These are phyloP conservation scores for Talaromyces sp. DNA, from an alignment of 2,329 filamentous ascomycete species.

Conservation along the genomic window DNA sequence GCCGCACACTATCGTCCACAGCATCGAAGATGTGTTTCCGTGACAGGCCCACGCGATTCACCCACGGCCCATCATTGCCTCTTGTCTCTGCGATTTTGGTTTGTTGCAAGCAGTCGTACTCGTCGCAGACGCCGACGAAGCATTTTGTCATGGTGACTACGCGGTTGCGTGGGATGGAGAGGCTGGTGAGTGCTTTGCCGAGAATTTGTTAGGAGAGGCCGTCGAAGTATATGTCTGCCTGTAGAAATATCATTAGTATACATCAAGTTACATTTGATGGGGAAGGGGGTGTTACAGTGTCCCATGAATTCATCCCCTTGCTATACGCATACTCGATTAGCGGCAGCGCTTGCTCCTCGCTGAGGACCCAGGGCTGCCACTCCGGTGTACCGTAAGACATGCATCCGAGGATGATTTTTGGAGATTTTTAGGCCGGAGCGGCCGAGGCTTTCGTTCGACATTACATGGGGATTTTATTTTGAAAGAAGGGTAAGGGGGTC, in stretches of 20 bases:
- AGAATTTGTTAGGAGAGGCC: slow-evolving; percentile 61
- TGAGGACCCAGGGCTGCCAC: slow-evolving; percentile 18
- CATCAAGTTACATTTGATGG: too few relatives aligned
- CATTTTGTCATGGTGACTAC: slow-evolving; percentile 63
- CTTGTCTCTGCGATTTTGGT: not conserved
- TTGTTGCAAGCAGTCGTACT: not conserved
- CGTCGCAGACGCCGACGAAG: slow-evolving; percentile 20
- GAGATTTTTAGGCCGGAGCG: slow-evolving; percentile 18
- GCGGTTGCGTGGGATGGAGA: slow-evolving; percentile 59
- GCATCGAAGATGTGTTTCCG: slow-evolving; percentile 61
- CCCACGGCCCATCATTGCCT: slow-evolving; percentile 25
- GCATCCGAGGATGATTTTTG: slow-evolving; percentile 17
- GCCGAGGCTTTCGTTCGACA: not conserved
- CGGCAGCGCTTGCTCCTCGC: slow-evolving; percentile 16
- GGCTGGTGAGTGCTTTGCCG: slow-evolving; percentile 59
- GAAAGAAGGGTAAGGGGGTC: too few relatives aligned
- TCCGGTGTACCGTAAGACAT: slow-evolving; percentile 16
- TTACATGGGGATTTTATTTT: not conserved
- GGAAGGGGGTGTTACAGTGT: slow-evolving; percentile 19
- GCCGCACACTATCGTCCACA: slow-evolving; percentile 51
- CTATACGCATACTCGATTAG: slow-evolving; percentile 20
- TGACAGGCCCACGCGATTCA: slow-evolving; percentile 46
- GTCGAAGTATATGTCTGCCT: slow-evolving; percentile 45
- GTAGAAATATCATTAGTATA: not conserved
- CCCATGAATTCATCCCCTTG: slow-evolving; percentile 21